Percentiles rank a stretch among this genome's conserved stretches.
Evolutionary conservation across 78 protist genomes (phyloP).

Genomic region (Emiliania huxleyi): DNA sequence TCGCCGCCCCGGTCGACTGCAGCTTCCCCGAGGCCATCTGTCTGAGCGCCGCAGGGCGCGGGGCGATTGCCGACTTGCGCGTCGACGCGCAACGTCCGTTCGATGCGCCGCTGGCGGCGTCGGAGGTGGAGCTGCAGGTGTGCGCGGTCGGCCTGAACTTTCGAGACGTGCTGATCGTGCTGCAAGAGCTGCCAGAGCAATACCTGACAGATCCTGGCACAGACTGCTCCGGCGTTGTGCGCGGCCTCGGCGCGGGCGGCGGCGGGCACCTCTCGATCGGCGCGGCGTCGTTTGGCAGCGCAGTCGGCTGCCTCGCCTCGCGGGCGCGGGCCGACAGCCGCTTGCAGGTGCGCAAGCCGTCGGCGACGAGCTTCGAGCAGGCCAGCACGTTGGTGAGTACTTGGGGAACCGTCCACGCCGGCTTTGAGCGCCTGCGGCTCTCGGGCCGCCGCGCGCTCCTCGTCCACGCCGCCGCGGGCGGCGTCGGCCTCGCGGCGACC

Average conservation of each 20-base stretch:
- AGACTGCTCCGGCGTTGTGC: neutral
- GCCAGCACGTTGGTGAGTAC: neutral
- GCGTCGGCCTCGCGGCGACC: slow-evolving; percentile 38
- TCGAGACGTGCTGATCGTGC: neutral
- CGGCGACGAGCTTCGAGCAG: neutral
- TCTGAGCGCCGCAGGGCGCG: neutral
- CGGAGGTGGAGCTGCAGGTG: neutral
- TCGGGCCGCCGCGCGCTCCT: neutral
- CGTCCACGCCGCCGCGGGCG: slow-evolving; percentile 38
- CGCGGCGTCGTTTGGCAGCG: neutral
- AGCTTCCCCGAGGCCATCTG: neutral
- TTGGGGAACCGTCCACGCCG: neutral
- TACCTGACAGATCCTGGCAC: neutral
- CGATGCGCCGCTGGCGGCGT: no score
- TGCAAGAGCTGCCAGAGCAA: no score
- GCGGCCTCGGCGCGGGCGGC: neutral
- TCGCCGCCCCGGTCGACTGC: neutral
- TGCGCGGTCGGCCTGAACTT: neutral
- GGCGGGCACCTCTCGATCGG: neutral
- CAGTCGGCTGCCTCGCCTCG: neutral
- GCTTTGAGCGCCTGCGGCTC: neutral
- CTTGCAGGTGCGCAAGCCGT: neutral
- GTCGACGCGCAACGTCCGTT: neutral
- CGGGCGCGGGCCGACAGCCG: neutral
- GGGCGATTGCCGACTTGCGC: neutral